Conservation (phyloP, 2,329 filamentous ascomycete species). For the Ascochyta viciae-villosae region DNA sequence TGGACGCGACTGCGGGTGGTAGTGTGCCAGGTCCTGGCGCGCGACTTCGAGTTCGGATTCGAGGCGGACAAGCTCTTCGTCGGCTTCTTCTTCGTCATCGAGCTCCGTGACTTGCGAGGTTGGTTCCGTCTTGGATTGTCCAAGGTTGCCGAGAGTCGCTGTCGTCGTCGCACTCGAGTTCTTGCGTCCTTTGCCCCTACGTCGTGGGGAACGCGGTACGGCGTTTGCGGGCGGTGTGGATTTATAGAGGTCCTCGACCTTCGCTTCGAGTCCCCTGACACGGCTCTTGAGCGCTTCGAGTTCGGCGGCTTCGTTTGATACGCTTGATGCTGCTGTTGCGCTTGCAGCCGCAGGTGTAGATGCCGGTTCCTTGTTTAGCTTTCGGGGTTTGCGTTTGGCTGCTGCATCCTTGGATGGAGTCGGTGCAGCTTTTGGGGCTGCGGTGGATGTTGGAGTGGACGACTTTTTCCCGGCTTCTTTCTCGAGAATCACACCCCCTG, state of each 20-base stretch:
- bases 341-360: conserved; percentile 15
- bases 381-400: conserved; percentile 40
- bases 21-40: conserved; percentile 38
- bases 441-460: background rate
- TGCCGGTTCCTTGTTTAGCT: conserved; percentile 42
- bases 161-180: conserved; percentile 29
- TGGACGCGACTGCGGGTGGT: conserved; percentile 14
- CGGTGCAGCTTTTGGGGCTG: conserved; percentile 2
- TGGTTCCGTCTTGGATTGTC: background rate
- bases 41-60: conserved; percentile 45
- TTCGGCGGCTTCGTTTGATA: conserved; percentile 26
- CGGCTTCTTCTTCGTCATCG: conserved; percentile 36
- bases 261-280: conserved; percentile 45
- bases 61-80: conserved; percentile 41
- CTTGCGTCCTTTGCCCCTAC: conserved; percentile 42
- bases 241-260: conserved; percentile 46
- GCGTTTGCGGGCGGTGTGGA: conserved; percentile 15
- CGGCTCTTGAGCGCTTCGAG: conserved; percentile 47
- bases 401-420: conserved; percentile 17
- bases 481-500: conserved; percentile 38
- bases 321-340: background rate
- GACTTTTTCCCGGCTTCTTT: conserved; percentile 22
- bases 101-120: conserved; percentile 6
- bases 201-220: conserved; percentile 38
- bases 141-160: conserved; percentile 24